Evolutionary conservation across 1,284 basidiomycete genomes (phyloP).

Genomic region (Trichosporon faecale): DNA sequence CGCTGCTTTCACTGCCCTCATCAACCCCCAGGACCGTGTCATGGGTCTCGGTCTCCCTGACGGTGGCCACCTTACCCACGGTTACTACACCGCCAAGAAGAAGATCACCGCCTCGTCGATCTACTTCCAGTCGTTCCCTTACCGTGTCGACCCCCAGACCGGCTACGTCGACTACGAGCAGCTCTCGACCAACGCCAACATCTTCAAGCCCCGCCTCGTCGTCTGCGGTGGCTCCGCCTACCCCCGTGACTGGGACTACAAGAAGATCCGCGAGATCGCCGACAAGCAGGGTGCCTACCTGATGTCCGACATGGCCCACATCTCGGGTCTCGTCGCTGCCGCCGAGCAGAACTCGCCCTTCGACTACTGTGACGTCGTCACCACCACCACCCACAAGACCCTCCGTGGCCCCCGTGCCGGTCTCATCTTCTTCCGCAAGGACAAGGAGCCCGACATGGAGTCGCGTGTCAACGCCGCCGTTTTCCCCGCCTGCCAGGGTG

Average conservation of each 20-base stretch:
- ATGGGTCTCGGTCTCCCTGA: slow-evolving; percentile 99
- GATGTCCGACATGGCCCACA: slow-evolving; percentile 97
- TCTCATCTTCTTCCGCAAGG: slow-evolving; percentile 98
- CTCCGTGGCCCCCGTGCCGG: slow-evolving; percentile 97
- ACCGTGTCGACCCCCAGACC: slow-evolving; percentile 77
- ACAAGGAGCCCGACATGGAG: slow-evolving; percentile 81
- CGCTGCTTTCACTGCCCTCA: slow-evolving; percentile 91
- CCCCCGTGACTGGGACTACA: slow-evolving; percentile 97
- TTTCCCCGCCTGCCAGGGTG: slow-evolving; percentile 99
- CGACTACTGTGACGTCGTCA: slow-evolving; percentile 95
- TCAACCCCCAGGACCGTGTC: slow-evolving; percentile 96
- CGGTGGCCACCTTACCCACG: slow-evolving; percentile 97
- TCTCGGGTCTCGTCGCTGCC: slow-evolving; percentile 90
- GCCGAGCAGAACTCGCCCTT: slow-evolving; percentile 91
- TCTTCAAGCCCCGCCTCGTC: slow-evolving; percentile 94
- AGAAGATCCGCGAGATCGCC: slow-evolving; percentile 72
- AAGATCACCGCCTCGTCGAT: slow-evolving; percentile 99
- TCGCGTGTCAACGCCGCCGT: slow-evolving; percentile 96
- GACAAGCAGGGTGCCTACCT: slow-evolving; percentile 88
- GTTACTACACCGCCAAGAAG: slow-evolving; percentile 98
- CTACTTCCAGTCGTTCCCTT: slow-evolving; percentile 99
- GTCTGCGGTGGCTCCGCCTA: slow-evolving; percentile 99
- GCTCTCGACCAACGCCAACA: slow-evolving; percentile 81
- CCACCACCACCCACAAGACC: slow-evolving; percentile 98
- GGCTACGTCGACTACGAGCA: slow-evolving; percentile 88